Evolutionary conservation across 768 basidiomycete genomes (phyloP).

Genomic region (Leccinellum luteum): DNA sequence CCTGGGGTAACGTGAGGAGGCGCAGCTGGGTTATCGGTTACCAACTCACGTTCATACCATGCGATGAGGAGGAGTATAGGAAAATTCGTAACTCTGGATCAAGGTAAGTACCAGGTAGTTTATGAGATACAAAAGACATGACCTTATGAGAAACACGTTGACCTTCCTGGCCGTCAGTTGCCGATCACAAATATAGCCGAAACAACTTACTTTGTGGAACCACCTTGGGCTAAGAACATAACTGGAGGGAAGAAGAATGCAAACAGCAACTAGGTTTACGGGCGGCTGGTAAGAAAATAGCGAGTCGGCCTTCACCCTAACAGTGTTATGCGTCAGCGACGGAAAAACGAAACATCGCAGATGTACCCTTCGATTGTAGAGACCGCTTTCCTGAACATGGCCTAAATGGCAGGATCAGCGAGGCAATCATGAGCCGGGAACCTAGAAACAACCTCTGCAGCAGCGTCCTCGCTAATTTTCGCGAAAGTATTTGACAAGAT

Average conservation of each 20-base stretch:
- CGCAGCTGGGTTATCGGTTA: neutral
- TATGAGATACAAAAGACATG: neutral
- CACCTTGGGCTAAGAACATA: conserved; percentile 89
- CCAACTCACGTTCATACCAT: conserved; percentile 65
- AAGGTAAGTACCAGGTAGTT: neutral
- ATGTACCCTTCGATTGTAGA: conserved; percentile 88
- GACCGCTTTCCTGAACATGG: conserved; percentile 93
- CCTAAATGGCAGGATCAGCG: conserved; percentile 41
- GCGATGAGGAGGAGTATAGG: conserved; percentile 80
- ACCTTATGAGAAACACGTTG: conserved; percentile 88
- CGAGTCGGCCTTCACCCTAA: conserved; percentile 82
- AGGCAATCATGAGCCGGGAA: neutral
- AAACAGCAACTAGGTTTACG: conserved; percentile 83
- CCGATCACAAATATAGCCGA: conserved; percentile 4
- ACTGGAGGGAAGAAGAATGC: conserved; percentile 82
- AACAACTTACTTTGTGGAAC: conserved; percentile 87
- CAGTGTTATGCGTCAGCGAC: conserved; percentile 13
- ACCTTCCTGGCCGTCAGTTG: conserved; percentile 44
- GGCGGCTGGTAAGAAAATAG: conserved; percentile 95
- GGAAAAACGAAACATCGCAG: neutral
- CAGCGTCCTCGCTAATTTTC: conserved; percentile 89
- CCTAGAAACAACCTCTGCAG: conserved; percentile 64
- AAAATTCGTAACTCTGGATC: conserved; percentile 69
- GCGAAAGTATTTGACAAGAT: conserved; percentile 96
- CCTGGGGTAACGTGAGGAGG: conserved; percentile 17